phyloP scores from a whole-genome alignment of 2,329 filamentous ascomycete species.

The Erysiphe pulchra region DNA sequence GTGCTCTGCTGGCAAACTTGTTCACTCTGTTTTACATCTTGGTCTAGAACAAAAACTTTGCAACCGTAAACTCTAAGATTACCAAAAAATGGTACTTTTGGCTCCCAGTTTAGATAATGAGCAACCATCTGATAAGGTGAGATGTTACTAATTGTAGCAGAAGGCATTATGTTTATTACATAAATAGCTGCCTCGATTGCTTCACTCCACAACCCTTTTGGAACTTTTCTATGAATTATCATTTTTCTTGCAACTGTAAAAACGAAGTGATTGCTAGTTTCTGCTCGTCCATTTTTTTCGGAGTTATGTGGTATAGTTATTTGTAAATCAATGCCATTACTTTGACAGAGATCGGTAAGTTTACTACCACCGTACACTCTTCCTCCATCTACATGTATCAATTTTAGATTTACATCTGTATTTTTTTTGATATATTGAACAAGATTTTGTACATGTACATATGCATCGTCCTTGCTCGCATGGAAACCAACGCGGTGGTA shows the following conservation, averaged over 20 bases:
- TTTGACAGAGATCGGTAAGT: neutral
- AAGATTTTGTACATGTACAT: neutral
- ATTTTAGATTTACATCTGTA: neutral
- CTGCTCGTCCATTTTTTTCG: neutral
- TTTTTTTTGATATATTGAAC: neutral
- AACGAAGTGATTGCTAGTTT: neutral
- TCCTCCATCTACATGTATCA: neutral
- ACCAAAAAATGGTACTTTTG: neutral
- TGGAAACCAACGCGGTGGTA: neutral
- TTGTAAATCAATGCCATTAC: neutral
- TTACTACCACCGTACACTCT: neutral
- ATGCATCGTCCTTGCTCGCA: neutral
- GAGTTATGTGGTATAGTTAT: neutral
- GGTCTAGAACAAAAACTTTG: neutral
- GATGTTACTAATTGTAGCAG: neutral
- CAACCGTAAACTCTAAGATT: neutral
- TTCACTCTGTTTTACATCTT: neutral
- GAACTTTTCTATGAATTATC: neutral
- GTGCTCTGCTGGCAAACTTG: neutral
- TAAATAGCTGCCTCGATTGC: neutral
- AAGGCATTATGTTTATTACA: neutral
- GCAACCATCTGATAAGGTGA: no score
- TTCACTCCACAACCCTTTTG: neutral
- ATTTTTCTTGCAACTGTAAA: neutral
- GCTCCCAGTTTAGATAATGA: neutral